Conservation (phyloP, 306 rosid species). For the Chamaecrista fasciculata region DNA sequence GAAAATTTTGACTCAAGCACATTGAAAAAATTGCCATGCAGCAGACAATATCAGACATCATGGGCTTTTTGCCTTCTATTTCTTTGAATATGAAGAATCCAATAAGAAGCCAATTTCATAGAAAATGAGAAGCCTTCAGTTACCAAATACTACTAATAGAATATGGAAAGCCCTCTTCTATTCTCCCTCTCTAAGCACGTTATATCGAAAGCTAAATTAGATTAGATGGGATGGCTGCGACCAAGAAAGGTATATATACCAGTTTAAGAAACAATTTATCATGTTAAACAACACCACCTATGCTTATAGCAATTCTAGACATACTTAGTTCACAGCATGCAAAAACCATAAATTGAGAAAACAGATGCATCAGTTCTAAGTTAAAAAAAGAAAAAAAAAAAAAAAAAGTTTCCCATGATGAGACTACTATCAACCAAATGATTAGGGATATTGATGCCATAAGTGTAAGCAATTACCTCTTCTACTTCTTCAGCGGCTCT, state of each 20-base stretch:
- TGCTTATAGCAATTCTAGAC: neutral
- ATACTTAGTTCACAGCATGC: neutral
- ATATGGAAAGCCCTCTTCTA: neutral
- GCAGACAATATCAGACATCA: conserved; percentile 5
- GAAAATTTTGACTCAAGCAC: neutral
- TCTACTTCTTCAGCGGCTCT: conserved; percentile 90
- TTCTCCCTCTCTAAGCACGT: neutral
- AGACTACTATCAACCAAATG: neutral
- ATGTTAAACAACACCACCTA: neutral
- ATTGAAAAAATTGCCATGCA: neutral
- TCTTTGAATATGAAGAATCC: neutral
- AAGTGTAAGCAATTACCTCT: conserved; percentile 56
- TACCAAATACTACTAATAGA: neutral
- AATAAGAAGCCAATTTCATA: neutral
- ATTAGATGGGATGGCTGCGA: neutral
- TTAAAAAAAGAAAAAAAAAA: neutral
- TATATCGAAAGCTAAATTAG: neutral
- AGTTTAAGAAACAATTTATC: neutral
- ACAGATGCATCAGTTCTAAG: neutral
- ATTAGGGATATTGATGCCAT: neutral
- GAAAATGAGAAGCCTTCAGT: neutral
- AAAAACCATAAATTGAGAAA: conserved; percentile 8
- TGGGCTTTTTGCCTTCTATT: neutral
- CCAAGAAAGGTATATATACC: neutral
- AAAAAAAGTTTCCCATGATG: conserved; percentile 1